Conservation (phyloP, 163 green algal species). For the Chlorella variabilis region DNA sequence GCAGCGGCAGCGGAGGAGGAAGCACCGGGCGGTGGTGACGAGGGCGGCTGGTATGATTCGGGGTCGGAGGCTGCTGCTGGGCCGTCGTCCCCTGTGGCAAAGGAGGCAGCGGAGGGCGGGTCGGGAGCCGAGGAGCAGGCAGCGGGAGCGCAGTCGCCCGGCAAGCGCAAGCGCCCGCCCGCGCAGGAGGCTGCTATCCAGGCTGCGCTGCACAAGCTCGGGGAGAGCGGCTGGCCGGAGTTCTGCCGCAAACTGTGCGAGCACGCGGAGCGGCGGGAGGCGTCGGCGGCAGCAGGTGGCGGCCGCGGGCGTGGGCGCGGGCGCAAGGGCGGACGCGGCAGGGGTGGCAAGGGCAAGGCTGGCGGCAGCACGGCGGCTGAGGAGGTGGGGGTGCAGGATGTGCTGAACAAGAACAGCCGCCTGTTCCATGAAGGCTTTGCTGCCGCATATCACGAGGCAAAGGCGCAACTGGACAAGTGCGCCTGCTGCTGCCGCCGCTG, state of each 20-base stretch:
- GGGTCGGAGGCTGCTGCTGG: no score
- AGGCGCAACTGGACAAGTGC: constrained; percentile 13
- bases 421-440: constrained; percentile 37
- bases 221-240: not conserved
- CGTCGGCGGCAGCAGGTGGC: not conserved
- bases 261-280: not conserved
- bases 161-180: not conserved
- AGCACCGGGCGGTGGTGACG: no score
- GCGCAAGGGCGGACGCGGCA: not conserved
- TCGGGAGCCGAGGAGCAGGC: not conserved
- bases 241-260: not conserved
- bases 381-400: not conserved
- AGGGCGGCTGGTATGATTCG: no score
- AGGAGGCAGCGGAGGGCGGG: not conserved
- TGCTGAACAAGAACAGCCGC: constrained; percentile 34
- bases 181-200: constrained; percentile 5
- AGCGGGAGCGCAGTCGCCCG: not conserved
- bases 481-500: no score
- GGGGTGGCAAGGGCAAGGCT: not conserved
- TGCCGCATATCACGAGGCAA: constrained; percentile 8
- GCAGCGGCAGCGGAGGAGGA: no score
- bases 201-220: not conserved
- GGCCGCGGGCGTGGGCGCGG: not conserved
- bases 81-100: no score
- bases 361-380: not conserved